Conservation (phyloP, 148 eudicot genomes). For the Vaccinium vitisidaea region DNA sequence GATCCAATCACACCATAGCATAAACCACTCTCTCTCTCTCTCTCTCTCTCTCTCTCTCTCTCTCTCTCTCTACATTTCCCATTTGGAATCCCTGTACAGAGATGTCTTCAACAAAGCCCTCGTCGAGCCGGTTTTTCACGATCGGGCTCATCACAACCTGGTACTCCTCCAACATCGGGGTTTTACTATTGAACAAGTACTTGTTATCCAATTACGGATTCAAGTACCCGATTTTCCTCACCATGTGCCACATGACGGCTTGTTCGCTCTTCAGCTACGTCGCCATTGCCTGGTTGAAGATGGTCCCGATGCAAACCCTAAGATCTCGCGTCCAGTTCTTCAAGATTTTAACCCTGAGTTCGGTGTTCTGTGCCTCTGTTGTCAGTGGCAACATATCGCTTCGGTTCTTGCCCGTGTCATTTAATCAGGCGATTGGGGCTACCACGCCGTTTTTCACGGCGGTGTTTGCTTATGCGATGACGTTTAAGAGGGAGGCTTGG, state of each 20-base stretch:
- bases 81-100: no score
- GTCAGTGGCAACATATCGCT: conserved; percentile 35
- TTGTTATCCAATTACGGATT: conserved; percentile 37
- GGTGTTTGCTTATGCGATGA: conserved; percentile 34
- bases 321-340: conserved; percentile 30
- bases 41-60: neutral
- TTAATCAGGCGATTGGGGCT: conserved; percentile 37
- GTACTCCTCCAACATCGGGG: conserved; percentile 43
- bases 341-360: conserved; percentile 30
- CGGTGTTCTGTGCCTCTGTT: conserved; percentile 32
- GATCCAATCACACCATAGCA: no score
- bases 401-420: conserved; percentile 28
- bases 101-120: conserved; percentile 21
- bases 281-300: conserved; percentile 35
- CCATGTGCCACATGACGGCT: conserved; percentile 44
- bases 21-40: neutral
- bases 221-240: conserved; percentile 39
- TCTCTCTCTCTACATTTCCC: neutral
- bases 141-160: conserved; percentile 33
- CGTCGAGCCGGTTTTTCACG: conserved; percentile 26
- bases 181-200: conserved; percentile 37
- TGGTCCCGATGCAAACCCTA: conserved; percentile 38
- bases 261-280: conserved; percentile 39
- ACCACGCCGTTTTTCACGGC: conserved; percentile 46
- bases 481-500: conserved; percentile 39